phyloP scores from a whole-genome alignment of 2,329 filamentous ascomycete genomes.

The Dryadomyces quercus-mongolicae region DNA sequence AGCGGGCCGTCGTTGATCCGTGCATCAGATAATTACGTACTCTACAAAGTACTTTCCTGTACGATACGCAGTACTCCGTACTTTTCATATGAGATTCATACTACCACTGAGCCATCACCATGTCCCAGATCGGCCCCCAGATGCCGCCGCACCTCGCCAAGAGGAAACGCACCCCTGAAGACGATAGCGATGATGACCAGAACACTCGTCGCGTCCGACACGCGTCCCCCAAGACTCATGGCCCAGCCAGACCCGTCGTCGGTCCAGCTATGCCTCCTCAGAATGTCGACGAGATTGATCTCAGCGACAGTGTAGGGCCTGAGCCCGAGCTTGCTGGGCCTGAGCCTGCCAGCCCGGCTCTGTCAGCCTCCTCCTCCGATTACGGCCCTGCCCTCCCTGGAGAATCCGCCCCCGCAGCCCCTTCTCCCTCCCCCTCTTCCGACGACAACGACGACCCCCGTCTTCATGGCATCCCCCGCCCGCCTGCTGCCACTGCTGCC shows the following conservation, averaged over 20 bases:
- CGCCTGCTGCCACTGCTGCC: constrained; percentile 17
- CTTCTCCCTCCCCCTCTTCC: too few relatives aligned
- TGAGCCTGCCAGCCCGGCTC: too few relatives aligned
- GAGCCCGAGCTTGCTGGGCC: neutral
- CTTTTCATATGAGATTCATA: too few relatives aligned
- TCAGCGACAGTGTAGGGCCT: constrained; percentile 10
- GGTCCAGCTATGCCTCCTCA: too few relatives aligned
- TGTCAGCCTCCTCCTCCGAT: constrained; percentile 39
- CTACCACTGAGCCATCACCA: constrained; percentile 19
- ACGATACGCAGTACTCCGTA: too few relatives aligned
- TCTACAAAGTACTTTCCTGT: too few relatives aligned
- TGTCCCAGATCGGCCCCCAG: constrained; percentile 60
- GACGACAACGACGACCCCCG: constrained; percentile 24
- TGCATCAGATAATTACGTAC: neutral
- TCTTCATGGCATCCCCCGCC: constrained; percentile 20
- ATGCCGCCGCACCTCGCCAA: constrained; percentile 56
- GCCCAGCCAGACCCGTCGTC: constrained; percentile 17
- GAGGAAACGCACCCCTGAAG: constrained; percentile 42
- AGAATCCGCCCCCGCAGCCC: too few relatives aligned
- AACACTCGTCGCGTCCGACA: neutral
- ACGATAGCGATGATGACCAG: constrained; percentile 16
- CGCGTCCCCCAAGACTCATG: neutral
- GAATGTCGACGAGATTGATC: neutral
- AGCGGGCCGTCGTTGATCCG: constrained; percentile 8
- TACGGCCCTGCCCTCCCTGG: constrained; percentile 49